Conservation (phyloP, 208 protist genomes). For the Trypanosoma caninum region DNA sequence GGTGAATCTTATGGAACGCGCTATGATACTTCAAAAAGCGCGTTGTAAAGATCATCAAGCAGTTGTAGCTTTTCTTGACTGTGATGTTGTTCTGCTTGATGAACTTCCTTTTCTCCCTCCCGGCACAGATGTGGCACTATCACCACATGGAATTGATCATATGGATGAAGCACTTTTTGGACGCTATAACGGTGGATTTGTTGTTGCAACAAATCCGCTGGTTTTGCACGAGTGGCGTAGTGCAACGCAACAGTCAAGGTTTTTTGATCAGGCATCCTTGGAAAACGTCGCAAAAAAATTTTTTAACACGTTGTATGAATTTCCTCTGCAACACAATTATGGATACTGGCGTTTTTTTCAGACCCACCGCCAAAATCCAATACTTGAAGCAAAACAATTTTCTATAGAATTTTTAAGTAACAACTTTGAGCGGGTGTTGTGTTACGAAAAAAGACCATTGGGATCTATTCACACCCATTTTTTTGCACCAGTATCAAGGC, state of each 20-base stretch:
- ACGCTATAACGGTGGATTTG: slow-evolving; percentile 70
- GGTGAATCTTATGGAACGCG: slow-evolving; percentile 66
- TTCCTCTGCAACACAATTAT: slow-evolving; percentile 80
- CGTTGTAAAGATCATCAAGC: slow-evolving; percentile 2
- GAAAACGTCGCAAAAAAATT: slow-evolving; percentile 49
- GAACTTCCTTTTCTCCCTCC: slow-evolving; percentile 37
- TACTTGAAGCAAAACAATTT: slow-evolving; percentile 45
- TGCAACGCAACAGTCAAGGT: slow-evolving; percentile 56
- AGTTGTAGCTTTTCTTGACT: slow-evolving; percentile 65
- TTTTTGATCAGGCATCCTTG: slow-evolving; percentile 74
- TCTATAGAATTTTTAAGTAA: slow-evolving; percentile 26
- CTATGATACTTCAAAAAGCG: slow-evolving; percentile 27
- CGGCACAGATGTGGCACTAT: slow-evolving; percentile 41
- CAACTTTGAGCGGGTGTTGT: slow-evolving; percentile 15
- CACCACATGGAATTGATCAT: slow-evolving; percentile 48
- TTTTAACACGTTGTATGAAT: slow-evolving; percentile 27
- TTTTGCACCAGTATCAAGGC: slow-evolving; percentile 11
- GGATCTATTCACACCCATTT: slow-evolving; percentile 81
- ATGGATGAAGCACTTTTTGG: slow-evolving; percentile 67
- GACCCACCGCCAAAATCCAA: slow-evolving; percentile 15
- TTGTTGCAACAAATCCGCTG: slow-evolving; percentile 32
- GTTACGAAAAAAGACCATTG: slow-evolving; percentile 55
- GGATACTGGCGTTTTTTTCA: slow-evolving; percentile 85
- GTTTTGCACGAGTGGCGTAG: slow-evolving; percentile 59
- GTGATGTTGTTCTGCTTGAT: slow-evolving; percentile 59